Evolutionary conservation across 1,284 basidiomycete genomes (phyloP).

Genomic region (Lignosus rhinocerotis): DNA sequence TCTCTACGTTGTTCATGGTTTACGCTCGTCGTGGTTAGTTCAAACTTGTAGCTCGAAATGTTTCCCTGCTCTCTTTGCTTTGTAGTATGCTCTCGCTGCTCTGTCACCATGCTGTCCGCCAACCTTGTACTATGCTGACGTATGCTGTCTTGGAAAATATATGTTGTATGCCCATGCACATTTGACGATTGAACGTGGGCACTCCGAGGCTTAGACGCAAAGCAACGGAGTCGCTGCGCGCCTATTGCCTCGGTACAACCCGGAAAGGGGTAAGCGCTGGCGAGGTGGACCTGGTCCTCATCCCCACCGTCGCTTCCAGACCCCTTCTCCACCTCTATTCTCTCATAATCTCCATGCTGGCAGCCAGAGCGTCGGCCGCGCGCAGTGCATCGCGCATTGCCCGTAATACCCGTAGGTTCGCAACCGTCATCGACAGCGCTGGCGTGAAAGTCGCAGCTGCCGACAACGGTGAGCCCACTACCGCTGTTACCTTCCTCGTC

Average conservation of each 20-base stretch:
- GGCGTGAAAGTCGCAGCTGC: slow-evolving; percentile 85
- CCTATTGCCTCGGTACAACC: slow-evolving; percentile 19
- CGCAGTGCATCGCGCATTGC: slow-evolving; percentile 56
- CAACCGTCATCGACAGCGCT: slow-evolving; percentile 75
- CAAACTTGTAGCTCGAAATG: background rate
- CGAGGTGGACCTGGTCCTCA: background rate
- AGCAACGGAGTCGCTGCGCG: slow-evolving; percentile 11
- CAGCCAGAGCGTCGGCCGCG: slow-evolving; percentile 58
- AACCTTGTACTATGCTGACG: slow-evolving; percentile 1
- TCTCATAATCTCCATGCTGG: slow-evolving; percentile 45
- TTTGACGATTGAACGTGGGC: background rate
- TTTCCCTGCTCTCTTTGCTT: background rate
- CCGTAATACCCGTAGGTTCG: slow-evolving; percentile 57
- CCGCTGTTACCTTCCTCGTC: slow-evolving; percentile 85
- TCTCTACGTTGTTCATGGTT: slow-evolving; percentile 42
- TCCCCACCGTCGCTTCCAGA: slow-evolving; percentile 13
- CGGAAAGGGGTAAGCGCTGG: slow-evolving; percentile 15
- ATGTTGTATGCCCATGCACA: slow-evolving; percentile 10
- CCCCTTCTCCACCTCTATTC: slow-evolving; percentile 5
- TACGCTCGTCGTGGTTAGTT: slow-evolving; percentile 27
- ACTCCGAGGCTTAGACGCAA: background rate
- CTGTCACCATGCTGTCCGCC: background rate
- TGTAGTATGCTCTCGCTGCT: background rate
- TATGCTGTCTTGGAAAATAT: slow-evolving; percentile 16
- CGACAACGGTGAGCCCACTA: slow-evolving; percentile 80